Evolutionary conservation across 2,329 filamentous ascomycete species (phyloP), one percentile per base, ranked within the genome.

Genomic region (Sphaceloma murrayae): DNA sequence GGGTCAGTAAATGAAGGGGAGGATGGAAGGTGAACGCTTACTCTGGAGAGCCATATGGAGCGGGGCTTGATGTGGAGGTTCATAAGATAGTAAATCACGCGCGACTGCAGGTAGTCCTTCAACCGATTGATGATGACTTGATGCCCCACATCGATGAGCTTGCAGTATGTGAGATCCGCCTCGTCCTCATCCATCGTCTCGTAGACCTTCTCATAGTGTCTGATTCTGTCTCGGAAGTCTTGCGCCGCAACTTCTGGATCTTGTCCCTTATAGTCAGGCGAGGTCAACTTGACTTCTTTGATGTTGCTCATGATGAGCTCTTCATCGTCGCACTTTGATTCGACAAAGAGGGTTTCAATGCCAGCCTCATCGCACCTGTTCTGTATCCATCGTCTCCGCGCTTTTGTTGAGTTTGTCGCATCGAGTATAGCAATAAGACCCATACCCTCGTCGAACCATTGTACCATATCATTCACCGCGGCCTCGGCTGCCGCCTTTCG

Each of bases 51-150:
- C 91, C 91, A 98, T 53, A 98, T 94, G 3, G 87, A 94, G 46
- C 91, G 78, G 13, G 89, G 89, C 52, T 89, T 89, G 62, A 98
- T 98, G 66, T 98, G 91, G 29, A 98, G 73, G 61, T 96, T 98
- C 80, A 96, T 95, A 47, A 96, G 77, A 62, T 95, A 98, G 66
- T 98, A 98, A 34, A 98, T 89, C 33, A 98, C 81, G 47, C 91
- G 81, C 62, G 86, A 94, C 62, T 95, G 91, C 19, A 98, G 73
- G 59, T 98, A 98, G 64, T 98, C 91, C 60, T 87, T 82, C 58
- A 98, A 94, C 59, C 84, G 81, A 67, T 96, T 98, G 74, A 98
- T 96, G 58, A 96, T 91, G 59, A 96, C 88, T 58, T 94, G 86
- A 54, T 85, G 85, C 48, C 91, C 88, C 9, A 96, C 86, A 58